Conservation (phyloP, 257 asterid genomes). For the Solanum megistacrolobum region DNA sequence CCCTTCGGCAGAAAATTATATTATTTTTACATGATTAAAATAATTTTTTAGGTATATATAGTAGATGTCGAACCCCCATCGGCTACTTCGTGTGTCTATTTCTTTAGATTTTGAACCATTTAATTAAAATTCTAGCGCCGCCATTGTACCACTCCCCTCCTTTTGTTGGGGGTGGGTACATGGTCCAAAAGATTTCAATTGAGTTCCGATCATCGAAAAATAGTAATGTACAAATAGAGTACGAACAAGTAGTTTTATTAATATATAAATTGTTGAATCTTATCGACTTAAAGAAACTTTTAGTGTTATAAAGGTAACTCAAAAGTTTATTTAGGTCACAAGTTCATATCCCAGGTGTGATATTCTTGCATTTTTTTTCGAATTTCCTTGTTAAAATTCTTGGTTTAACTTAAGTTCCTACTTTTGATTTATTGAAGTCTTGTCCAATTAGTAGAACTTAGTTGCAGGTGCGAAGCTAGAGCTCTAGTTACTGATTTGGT, state of each 20-base stretch:
- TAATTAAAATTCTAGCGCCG: too few relatives aligned
- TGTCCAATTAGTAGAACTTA: background rate
- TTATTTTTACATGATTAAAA: too few relatives aligned
- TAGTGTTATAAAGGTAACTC: background rate
- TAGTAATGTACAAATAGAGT: background rate
- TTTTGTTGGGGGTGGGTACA: background rate
- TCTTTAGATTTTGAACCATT: too few relatives aligned
- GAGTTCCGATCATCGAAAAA: background rate
- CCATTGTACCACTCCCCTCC: background rate
- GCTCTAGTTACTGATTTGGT: background rate
- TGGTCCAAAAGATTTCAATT: background rate
- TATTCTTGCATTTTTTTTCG: background rate
- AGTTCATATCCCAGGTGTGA: background rate
- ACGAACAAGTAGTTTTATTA: background rate
- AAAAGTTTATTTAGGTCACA: background rate
- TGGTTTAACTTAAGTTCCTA: background rate
- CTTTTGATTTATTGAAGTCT: background rate
- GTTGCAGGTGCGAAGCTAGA: accelerated
- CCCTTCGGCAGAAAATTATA: too few relatives aligned
- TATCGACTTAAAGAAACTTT: background rate
- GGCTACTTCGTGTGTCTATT: too few relatives aligned
- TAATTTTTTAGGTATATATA: too few relatives aligned
- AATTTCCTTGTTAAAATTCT: background rate
- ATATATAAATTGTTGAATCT: background rate
- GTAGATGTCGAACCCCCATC: too few relatives aligned